Evolutionary conservation across 192 early-diverging fungal genomes (phyloP), one percentile per base, ranked within the genome.

Genomic region (Mortierella claussenii): DNA sequence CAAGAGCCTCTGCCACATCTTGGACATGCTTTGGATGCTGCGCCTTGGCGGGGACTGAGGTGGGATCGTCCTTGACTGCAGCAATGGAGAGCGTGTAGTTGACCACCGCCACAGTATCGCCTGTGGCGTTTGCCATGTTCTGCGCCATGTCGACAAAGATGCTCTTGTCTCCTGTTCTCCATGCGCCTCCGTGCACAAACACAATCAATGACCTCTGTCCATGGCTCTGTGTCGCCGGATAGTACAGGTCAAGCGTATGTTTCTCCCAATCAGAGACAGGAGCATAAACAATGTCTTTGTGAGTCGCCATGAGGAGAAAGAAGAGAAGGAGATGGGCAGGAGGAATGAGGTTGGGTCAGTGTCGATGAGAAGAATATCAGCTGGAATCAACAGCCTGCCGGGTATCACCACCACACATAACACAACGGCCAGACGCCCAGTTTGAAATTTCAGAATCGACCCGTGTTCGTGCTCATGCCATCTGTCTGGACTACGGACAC

Each of bases 181-280:
- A 97, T 15, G 94, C 91, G 3, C 96, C 96, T 21, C 96, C 94
- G 75, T 94, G 92, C 18, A 95, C 67, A 79, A 89, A 93, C 7
- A 96, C 83, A 2, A 91, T 63, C 18, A 93, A 66, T 2, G 90
- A 88, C 11, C 10, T 65, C 32, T 33, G 24, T 26, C 23, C 58
- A 13, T 33, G 20, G 40, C 17, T 37, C n/a, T 13, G 32, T 7
- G 49, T 11, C 3, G 62, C 17, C 11, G 89, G 84, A 20, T 85
- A 46, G 69, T 92, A 92, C 4, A 93, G 59, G 73, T 92, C 90
- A 9, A 90, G 79, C 37, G 76, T 81, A 50, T 90, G 89, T 20
- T 79, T 69, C 43, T 83, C 69, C 79, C 73, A 76, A 48, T 59
- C 23, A 12, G 73, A 76, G 47, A 62, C 42, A 7, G 73, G 73